Conservation (phyloP, 1,284 basidiomycete species). For the Heterobasidion irregulare region DNA sequence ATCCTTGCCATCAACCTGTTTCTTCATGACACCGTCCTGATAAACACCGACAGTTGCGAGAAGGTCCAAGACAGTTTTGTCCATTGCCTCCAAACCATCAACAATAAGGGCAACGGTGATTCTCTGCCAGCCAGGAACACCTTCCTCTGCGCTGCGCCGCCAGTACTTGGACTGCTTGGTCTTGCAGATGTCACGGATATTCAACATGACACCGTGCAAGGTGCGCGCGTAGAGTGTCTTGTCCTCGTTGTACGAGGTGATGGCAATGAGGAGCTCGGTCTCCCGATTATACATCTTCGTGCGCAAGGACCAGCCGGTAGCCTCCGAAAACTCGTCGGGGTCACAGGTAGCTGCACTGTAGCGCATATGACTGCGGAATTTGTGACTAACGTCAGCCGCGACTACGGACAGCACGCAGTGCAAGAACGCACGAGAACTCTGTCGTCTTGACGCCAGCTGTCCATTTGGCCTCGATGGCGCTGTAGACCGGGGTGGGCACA, state of each 20-base stretch:
- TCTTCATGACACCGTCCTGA: constrained; percentile 96
- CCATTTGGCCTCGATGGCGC: constrained; percentile 82
- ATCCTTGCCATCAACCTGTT: constrained; percentile 86
- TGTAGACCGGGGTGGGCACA: constrained; percentile 84
- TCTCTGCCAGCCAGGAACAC: constrained; percentile 84
- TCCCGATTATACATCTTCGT: constrained; percentile 81
- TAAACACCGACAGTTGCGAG: constrained; percentile 86
- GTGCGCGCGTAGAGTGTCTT: constrained; percentile 91
- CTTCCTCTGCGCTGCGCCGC: constrained; percentile 80
- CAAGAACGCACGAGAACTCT: constrained; percentile 70
- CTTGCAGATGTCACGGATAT: constrained; percentile 97
- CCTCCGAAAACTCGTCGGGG: constrained; percentile 86
- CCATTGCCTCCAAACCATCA: constrained; percentile 93
- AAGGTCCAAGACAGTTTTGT: constrained; percentile 88
- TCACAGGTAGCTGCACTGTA: constrained; percentile 92
- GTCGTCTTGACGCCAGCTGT: constrained; percentile 53
- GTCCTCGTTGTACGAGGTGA: constrained; percentile 89
- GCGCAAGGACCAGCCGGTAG: constrained; percentile 79
- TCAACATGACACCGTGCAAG: constrained; percentile 93
- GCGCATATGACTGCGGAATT: constrained; percentile 66
- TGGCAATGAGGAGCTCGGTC: constrained; percentile 90
- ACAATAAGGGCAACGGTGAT: constrained; percentile 90
- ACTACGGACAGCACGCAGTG: neutral
- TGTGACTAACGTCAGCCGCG: constrained; percentile 5
- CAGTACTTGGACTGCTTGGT: constrained; percentile 94